Evolutionary conservation across 2,329 filamentous ascomycete genomes (phyloP).

Genomic region (Thelonectria rubi): DNA sequence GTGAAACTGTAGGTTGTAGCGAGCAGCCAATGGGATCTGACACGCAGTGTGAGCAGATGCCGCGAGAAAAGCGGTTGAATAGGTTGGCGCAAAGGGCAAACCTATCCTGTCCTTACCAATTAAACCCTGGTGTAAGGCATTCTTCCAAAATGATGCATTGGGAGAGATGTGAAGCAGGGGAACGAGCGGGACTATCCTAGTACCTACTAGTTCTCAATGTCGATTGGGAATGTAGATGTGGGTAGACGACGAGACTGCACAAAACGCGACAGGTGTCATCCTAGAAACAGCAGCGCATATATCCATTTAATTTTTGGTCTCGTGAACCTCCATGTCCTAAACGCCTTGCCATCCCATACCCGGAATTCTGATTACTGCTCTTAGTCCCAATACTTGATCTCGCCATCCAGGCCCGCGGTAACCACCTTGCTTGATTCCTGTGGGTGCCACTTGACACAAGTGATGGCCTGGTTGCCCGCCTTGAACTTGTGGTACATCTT

Average conservation of each 20-base stretch:
- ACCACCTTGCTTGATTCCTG: constrained; percentile 95
- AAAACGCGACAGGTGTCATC: background rate
- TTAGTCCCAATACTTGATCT: constrained; percentile 94
- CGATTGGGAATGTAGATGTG: no score
- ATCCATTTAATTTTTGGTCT: constrained; percentile 15
- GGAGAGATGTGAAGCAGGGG: background rate
- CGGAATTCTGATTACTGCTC: constrained; percentile 7
- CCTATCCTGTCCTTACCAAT: constrained; percentile 3
- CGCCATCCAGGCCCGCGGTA: constrained; percentile 87
- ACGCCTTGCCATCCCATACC: constrained; percentile 40
- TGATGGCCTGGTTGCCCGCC: constrained; percentile 82
- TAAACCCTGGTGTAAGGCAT: background rate
- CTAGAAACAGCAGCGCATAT: background rate
- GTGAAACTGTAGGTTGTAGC: constrained; percentile 11
- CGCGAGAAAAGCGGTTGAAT: constrained; percentile 12
- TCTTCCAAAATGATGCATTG: background rate
- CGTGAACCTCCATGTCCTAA: constrained; percentile 27
- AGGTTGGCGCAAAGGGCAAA: constrained; percentile 7
- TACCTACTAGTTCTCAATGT: no score
- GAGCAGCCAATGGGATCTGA: constrained; percentile 9
- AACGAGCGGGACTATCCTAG: background rate
- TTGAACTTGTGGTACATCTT: constrained; percentile 98
- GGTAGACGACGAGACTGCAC: no score
- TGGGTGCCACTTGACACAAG: constrained; percentile 95
- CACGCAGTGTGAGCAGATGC: constrained; percentile 11